Evolutionary conservation across 768 basidiomycete genomes (phyloP), one percentile per base, ranked within the genome.

Genomic region (Porphyrellus cyaneotinctus): DNA sequence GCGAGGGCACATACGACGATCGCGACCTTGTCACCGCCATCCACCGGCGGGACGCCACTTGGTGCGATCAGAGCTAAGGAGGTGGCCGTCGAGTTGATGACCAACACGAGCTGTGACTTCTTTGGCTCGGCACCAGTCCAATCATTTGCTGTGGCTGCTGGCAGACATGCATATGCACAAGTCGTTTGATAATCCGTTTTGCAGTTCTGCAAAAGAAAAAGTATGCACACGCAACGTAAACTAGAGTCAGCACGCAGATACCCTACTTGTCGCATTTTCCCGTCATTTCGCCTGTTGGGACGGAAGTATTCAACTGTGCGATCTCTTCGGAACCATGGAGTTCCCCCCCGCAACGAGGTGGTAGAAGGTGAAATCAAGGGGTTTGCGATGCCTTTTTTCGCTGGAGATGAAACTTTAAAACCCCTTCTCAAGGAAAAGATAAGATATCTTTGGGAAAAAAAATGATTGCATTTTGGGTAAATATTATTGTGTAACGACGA

Each of bases 51-150:
- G 10, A 60, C 62, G 42, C 64, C 59, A 17, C 53, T 87, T 77
- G 76, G 73, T 28, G 64, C 84, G 54, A 88, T 83, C 58, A 87
- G 88, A 22, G 80, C 79, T 51, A 79, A 83, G 58, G 89, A 94
- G 80, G 87, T 92, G 56, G 61, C 85, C 67, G 24, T 32, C 2
- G 53, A 57, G 39, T 54, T 59, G 41, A 45, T 58, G 49, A 45
- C 18, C 10, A 24, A 26, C 10, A 26, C 18, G 23, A 35, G 47
- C 52, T 43, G 38, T 3, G 54, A 61, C 10, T 46, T 10, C 15
- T 24, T 44, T 0, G 39, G 49, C 11, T 15, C 26, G 20, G 24
- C 31, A n/a, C n/a, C n/a, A 2, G 18, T 35, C 3, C 46, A 52
- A 24, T 35, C 51, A 12, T 41, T 56, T 13, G 1, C 42, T 22